phyloP scores from a whole-genome alignment of 73 alveolate genomes.

The Paramecium caudatum region DNA sequence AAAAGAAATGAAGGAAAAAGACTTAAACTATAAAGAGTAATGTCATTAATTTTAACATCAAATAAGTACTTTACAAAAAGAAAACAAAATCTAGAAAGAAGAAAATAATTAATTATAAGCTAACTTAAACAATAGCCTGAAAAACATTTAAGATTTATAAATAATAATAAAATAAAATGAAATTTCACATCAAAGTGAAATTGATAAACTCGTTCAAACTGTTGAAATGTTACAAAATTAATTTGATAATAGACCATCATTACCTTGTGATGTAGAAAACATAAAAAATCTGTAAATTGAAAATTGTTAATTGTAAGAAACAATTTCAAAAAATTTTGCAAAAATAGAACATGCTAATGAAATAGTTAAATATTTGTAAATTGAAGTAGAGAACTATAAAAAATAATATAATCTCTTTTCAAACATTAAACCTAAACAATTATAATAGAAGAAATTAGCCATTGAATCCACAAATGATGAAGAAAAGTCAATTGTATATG shows the following conservation, averaged over 20 bases:
- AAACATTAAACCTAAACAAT: neutral
- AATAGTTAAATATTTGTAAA: conserved; percentile 36
- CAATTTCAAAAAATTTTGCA: neutral
- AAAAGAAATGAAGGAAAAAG: neutral
- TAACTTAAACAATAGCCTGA: too few relatives aligned
- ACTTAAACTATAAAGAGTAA: too few relatives aligned
- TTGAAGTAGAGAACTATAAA: conserved; percentile 47
- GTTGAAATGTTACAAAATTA: conserved; percentile 7
- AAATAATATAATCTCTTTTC: conserved; percentile 46
- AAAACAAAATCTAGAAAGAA: too few relatives aligned
- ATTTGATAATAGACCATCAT: conserved; percentile 2
- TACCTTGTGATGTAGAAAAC: neutral
- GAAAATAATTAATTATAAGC: too few relatives aligned
- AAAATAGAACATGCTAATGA: conserved; percentile 48
- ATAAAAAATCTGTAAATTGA: neutral
- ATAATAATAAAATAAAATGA: too few relatives aligned
- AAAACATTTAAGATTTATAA: too few relatives aligned
- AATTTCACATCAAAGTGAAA: too few relatives aligned
- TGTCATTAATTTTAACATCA: too few relatives aligned
- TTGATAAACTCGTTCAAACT: too few relatives aligned
- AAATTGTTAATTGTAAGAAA: neutral
- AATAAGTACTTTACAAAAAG: too few relatives aligned
- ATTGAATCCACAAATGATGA: neutral
- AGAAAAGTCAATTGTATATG: neutral
- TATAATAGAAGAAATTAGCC: neutral